Base-by-base conservation (phyloP, 2,329 filamentous ascomycete species). In the Pseudopithomyces chartarum region DNA sequence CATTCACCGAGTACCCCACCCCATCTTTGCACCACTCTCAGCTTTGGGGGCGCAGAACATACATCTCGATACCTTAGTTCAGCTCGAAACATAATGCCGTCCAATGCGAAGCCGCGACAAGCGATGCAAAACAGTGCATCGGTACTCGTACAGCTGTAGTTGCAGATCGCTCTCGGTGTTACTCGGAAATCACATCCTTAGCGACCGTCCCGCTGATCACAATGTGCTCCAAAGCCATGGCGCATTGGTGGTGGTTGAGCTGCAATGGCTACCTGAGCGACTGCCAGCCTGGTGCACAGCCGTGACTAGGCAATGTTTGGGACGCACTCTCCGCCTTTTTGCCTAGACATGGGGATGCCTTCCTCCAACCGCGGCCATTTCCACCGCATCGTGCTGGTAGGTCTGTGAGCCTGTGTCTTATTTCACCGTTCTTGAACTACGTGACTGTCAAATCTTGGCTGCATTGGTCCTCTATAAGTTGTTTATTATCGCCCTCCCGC, bases 361-460 rank as follows among this genome's bases (percentile, higher is more conserved):
- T 20, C 32, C 38, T 29, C 32, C 34, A 42, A 43, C 22, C n/a
- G 19, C 22, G 45, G 8, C 8, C 26, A 29, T 29, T 29, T 29
- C 5, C 26, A 5, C 26, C 26, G 26, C 26, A 29, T 47, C 33
- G 36, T 43, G 39, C 33, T 40, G 38, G 15, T n/a, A 15, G 5
- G 20, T 10, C 12, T 29, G 32, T 17, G n/a, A 42, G n/a, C 33
- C 12, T 33, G 20, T 20, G 34, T 17, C 20, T 19, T 33, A 26
- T 13, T 40, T 47, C 3, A 34, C n/a, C 22, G 17, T 17, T 49
- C 23, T 51, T 55, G 40, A 40, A 39, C 20, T 58, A 23, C 29
- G 44, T 12, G 6, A 17, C 22, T 15, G 26, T 34, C 15, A 23
- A 42, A 32, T 40, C 43, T 45, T n/a, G 17, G 46, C 26, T 49